Base-by-base conservation (phyloP, 108 stramenopile genomes). In the Nitzschia sp. region DNA sequence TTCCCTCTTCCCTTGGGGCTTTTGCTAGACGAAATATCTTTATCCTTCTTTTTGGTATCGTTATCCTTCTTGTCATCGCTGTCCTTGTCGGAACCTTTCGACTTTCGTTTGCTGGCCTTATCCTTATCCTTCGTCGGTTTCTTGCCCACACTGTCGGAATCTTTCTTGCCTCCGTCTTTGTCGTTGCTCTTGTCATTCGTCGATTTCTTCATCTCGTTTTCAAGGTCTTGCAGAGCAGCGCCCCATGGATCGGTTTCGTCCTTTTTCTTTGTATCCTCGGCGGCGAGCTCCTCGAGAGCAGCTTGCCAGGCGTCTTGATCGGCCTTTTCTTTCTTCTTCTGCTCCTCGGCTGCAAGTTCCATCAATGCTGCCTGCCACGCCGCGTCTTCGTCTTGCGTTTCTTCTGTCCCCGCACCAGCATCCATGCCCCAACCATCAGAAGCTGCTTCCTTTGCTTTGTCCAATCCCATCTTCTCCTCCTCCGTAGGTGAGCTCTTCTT, bases 331-430 rank as follows among this genome's bases (percentile, higher is more conserved):
- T 35, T 68, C 54, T 68, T 68, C 1, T 42, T 18, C 26, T 18
- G 11, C 33, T 57, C 67, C 42, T 68, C 67, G 33, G 54, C 67
- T 3, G 67, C 67, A 4, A 68, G 55, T 35, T 45, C 34, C 55
- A 57, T n/a, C 32, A 68, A 27, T 6, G 67, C 67, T 17, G 54
- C 67, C 21, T 68, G 24, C 67, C 67, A 68, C 19, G 33, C 67
- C 1, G 31, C 67, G 17, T 68, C 48, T 33, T 48, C 3, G 64
- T 15, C 38, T 4, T 49, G 11, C 33, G 36, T 28, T n/a, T 48
- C 28, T 25, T 49, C 24, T 13, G 11, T 48, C 13, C n/a, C 38
- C 8, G 24, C 36, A 1, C 42, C 61, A 46, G 46, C 23, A 6
- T 4, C 38, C 38, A 42, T 26, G 1, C 28, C 58, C 61, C 36